Conservation (phyloP, 148 eudicot genomes). For the Arctostaphylos glauca region DNA sequence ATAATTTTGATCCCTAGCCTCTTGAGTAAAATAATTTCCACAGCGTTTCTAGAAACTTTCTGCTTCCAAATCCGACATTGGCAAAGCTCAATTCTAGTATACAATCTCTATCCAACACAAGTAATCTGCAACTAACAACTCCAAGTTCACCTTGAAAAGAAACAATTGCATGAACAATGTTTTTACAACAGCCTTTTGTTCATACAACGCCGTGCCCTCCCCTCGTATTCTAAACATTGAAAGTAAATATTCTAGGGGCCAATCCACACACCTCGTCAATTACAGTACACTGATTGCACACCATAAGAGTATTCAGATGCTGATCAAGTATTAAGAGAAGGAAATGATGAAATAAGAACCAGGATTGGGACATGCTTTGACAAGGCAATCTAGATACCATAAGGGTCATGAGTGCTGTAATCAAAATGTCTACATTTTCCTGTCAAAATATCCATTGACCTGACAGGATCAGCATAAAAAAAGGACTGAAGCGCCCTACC, state of each 20-base stretch:
- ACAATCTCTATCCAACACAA: neutral
- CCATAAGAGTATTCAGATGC: neutral
- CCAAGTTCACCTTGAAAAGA: neutral
- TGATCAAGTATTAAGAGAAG: neutral
- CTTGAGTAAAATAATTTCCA: neutral
- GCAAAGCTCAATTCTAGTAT: neutral
- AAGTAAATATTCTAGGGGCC: neutral
- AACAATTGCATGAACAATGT: neutral
- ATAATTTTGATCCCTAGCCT: neutral
- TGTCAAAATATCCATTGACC: neutral
- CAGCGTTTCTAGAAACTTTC: neutral
- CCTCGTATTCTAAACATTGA: neutral
- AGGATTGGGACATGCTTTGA: neutral
- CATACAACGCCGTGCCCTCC: neutral
- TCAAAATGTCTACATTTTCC: neutral
- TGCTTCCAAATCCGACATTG: neutral
- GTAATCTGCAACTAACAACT: conserved; percentile 1
- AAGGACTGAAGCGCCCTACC: neutral
- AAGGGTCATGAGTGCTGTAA: neutral
- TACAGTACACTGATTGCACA: neutral
- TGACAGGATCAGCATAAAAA: neutral
- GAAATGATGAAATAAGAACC: neutral
- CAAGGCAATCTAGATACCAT: neutral
- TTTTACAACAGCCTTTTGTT: neutral
- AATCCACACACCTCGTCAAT: neutral